A percentile compares a stretch with the other conserved stretches of the same genome.
These are phyloP conservation scores for Globisporangium paroecandrum DNA, from an alignment of 352 stramenopile species.

Conservation along the genomic window DNA sequence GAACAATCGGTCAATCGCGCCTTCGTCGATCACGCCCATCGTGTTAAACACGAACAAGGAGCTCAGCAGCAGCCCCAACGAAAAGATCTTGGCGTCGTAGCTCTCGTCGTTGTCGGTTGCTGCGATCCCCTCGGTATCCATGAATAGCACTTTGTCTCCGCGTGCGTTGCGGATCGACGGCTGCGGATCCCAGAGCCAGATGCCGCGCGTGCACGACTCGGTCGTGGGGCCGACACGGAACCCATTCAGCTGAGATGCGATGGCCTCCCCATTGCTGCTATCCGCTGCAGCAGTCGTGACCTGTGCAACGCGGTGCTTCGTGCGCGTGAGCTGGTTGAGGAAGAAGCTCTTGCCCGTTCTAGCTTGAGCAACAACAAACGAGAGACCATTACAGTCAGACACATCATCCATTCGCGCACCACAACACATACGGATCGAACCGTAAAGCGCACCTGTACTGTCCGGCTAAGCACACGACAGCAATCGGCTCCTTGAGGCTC, in stretches of 20 bases:
- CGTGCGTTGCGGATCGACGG: constrained; percentile 51
- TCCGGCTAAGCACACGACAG: constrained; percentile 75
- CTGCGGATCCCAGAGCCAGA: constrained; percentile 78
- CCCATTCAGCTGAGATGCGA: constrained; percentile 15
- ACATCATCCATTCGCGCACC: background rate
- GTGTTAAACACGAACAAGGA: constrained; percentile 87
- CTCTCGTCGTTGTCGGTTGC: constrained; percentile 85
- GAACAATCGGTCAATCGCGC: constrained; percentile 78
- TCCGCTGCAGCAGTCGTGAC: background rate
- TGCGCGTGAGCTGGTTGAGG: constrained; percentile 70
- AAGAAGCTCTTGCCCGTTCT: constrained; percentile 89
- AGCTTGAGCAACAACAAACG: background rate
- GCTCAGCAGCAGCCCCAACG: constrained; percentile 70
- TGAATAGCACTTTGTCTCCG: constrained; percentile 69
- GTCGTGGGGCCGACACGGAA: constrained; percentile 81
- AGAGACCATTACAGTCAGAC: background rate
- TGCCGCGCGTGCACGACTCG: constrained; percentile 81
- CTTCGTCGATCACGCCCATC: constrained; percentile 87
- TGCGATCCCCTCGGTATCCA: constrained; percentile 85
- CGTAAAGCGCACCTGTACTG: constrained; percentile 56
- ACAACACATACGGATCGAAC: background rate
- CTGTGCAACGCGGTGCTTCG: background rate
- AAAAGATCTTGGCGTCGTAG: constrained; percentile 89
- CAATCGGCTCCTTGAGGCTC: constrained; percentile 59
- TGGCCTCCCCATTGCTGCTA: too few relatives aligned